Evolutionary conservation across 164 flowering plant species (phyloP).

Genomic region (Chimonanthus salicifolius): DNA sequence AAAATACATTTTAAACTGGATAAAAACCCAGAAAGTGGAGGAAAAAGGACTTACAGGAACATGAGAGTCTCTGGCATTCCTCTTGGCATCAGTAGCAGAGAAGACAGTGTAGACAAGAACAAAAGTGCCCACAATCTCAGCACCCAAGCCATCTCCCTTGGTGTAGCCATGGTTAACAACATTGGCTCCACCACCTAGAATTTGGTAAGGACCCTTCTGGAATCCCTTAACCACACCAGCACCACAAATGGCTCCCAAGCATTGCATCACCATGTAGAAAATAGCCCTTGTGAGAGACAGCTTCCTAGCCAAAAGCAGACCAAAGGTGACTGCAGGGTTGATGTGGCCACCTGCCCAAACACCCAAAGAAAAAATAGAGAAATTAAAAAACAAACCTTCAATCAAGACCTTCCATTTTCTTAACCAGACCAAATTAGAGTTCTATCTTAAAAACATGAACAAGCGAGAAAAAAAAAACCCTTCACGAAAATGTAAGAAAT

Average conservation of each 20-base stretch:
- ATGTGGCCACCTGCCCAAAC: constrained; percentile 50
- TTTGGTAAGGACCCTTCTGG: constrained; percentile 22
- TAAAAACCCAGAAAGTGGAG: background rate
- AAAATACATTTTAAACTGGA: too few relatives aligned
- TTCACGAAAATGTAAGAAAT: too few relatives aligned
- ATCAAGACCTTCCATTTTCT: background rate
- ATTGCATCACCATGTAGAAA: constrained; percentile 58
- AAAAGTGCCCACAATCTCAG: constrained; percentile 59
- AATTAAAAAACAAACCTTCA: background rate
- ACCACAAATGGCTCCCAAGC: constrained; percentile 57
- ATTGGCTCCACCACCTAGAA: constrained; percentile 49
- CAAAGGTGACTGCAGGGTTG: constrained; percentile 65
- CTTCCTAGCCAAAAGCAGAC: constrained; percentile 58
- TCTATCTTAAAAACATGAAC: too few relatives aligned
- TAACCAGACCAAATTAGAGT: too few relatives aligned
- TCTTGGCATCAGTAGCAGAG: constrained; percentile 71
- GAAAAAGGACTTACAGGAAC: constrained; percentile 48
- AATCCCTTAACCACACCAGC: constrained; percentile 64
- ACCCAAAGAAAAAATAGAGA: background rate
- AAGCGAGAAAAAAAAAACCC: too few relatives aligned
- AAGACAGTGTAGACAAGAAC: constrained; percentile 62
- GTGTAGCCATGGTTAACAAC: constrained; percentile 44
- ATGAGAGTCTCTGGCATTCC: constrained; percentile 65
- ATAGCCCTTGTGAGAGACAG: constrained; percentile 51
- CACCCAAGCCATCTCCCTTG: constrained; percentile 51